These are phyloP conservation scores for Capronia americana DNA, from an alignment of 2,329 filamentous ascomycete species.

Conservation along the genomic window DNA sequence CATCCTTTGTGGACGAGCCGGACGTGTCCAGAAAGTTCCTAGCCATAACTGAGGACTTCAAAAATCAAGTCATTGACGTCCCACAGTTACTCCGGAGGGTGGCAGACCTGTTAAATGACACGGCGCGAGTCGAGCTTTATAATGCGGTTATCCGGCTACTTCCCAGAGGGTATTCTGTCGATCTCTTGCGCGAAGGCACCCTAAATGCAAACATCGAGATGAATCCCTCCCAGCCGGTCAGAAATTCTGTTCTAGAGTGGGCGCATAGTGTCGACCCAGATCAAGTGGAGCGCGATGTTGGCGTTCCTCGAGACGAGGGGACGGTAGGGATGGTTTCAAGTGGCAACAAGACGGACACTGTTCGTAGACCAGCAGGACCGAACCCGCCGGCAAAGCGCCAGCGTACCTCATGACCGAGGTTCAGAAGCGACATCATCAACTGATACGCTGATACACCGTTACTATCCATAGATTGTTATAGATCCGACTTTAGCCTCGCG, in stretches of 20 bases:
- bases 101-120: neutral
- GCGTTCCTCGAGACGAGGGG: neutral
- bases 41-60: neutral
- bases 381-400: neutral
- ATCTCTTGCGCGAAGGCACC: neutral
- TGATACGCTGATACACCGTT: neutral
- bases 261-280: neutral
- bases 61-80: neutral
- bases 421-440: neutral
- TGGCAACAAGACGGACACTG: neutral
- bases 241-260: neutral
- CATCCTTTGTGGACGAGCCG: neutral
- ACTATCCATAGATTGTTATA: neutral
- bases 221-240: neutral
- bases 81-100: neutral
- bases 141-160: neutral
- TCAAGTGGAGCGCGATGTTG: neutral
- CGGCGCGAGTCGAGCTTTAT: neutral
- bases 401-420: neutral
- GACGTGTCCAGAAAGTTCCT: neutral
- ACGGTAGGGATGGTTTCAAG: neutral
- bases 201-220: neutral
- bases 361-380: neutral
- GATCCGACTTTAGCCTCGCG: neutral
- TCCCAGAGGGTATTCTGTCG: neutral